Percentiles rank a stretch among this genome's conserved stretches.
These are phyloP conservation scores for Fraxinus cuspidata DNA, from an alignment of 257 asterid species.

Conservation along the genomic window DNA sequence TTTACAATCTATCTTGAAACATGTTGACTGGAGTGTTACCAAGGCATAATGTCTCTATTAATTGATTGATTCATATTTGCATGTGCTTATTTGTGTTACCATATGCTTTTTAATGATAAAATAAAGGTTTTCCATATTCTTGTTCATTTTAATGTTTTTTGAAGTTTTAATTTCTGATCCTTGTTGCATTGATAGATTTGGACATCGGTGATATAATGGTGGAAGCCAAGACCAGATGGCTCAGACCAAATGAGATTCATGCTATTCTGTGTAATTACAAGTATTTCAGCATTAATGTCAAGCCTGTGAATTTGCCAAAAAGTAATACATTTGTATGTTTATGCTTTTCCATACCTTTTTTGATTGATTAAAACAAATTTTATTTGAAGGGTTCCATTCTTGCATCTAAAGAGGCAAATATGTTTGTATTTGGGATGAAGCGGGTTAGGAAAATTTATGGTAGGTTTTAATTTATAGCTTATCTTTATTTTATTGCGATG, in stretches of 20 bases:
- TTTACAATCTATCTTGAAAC: not conserved
- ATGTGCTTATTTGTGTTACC: not conserved
- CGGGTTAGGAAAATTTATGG: not conserved
- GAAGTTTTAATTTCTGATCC: slow-evolving; percentile 16
- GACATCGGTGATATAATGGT: slow-evolving; percentile 62
- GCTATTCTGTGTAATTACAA: slow-evolving; percentile 83
- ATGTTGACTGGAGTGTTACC: not conserved
- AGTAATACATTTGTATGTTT: slow-evolving; percentile 50
- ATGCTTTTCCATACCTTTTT: slow-evolving; percentile 12
- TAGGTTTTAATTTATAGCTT: not conserved
- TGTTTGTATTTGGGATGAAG: not conserved
- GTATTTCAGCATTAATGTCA: slow-evolving; percentile 71
- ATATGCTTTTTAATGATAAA: slow-evolving; percentile 2
- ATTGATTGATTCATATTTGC: slow-evolving; percentile 15
- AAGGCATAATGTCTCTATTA: not conserved
- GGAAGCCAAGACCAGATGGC: slow-evolving; percentile 93
- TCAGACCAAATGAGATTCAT: slow-evolving; percentile 92
- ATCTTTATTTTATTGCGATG: slow-evolving; percentile 10
- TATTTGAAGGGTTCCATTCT: not conserved
- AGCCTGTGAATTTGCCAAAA: slow-evolving; percentile 83
- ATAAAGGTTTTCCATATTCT: not conserved
- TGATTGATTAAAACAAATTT: not conserved
- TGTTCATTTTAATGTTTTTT: slow-evolving; percentile 5
- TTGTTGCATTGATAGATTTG: slow-evolving; percentile 61
- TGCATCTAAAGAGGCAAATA: too few species aligned